Base-by-base conservation (phyloP, 305 asterid species). In the Caryopteris hybrid region DNA sequence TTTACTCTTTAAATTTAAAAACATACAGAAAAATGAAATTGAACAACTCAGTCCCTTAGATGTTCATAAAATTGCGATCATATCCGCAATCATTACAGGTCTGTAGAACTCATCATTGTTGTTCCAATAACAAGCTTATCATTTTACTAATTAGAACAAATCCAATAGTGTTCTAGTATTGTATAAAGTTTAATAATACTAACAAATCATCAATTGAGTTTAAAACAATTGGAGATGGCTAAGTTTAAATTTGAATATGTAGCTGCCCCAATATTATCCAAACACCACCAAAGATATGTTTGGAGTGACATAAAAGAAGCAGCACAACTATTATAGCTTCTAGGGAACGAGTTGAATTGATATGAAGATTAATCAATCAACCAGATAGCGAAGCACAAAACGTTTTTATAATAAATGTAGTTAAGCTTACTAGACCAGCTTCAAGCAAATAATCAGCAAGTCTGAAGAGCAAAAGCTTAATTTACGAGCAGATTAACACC, bases 21-120 rank as follows among this genome's bases (percentile, higher is more conserved):
- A n/a, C n/a, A n/a, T n/a, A n/a, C n/a, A n/a, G n/a, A n/a, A n/a
- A n/a, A n/a, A n/a, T n/a, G n/a, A n/a, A 27, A 27, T 7, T 1
- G 39, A 75, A 70, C 50, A 77, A 46, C 84, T 80, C 81, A 76
- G 81, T 66, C 84, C 84, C 84, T 76, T 80, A 80, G 81, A 80
- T 73, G 84, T 80, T 80, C 77, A 73, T 25, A 53, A 64, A 54
- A 60, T 12, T 33, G 81, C 81, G 78, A 82, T 82, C 86, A 82
- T 67, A 27, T 72, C 77, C 84, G 74, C 84, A 79, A 73, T 82
- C 86, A 79, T 70, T 79, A 79, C 80, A 76, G 87, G 87, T 82
- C 87, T 76, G 82, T 70, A 71, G 72, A 67, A 18, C 71, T 79
- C 86, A 74, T 79, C 80, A 71, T 59, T 9, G 77, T 38, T 67